Evolutionary conservation across 2,329 filamentous ascomycete genomes (phyloP), one percentile per base, ranked within the genome.

Genomic region (Alternaria ventricosa): DNA sequence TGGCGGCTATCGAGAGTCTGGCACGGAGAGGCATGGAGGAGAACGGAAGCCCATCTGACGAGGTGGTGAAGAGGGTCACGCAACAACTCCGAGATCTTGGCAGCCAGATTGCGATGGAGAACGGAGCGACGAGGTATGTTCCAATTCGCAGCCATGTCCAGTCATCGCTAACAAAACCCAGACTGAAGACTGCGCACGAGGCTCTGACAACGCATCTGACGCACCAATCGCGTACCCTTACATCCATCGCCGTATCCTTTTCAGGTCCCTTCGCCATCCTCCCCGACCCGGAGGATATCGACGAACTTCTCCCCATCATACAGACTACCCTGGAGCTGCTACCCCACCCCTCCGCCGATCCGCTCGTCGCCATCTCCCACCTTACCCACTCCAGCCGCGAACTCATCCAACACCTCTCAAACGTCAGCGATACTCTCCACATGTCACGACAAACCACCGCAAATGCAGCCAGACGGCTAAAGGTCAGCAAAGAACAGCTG

Each of bases 381-480:
- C 83, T 94, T 57, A 86, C 92, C 30, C 75, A 88, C 22, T 87
- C 88, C 15, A 87, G 93, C 15, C 86, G 86, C 15, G 89, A 92
- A 83, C 89, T 92, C 5, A 85, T 95, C 9, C 88, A 93, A 73
- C 92, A 93, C 7, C 87, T 99, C 50, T 93, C 93, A 71, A 91
- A 93, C 69, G 85, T 99, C 5, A 93, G 92, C 7, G 96, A 99
- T 78, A 94, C 93, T 4, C 85, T 99, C 33, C 95, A 98, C 80
- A 97, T 98, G 90, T 94, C 92, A 30, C 90, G 93, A 12, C 95
- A 98, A 80, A 92, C 92, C 1, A 96, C 93, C 0, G 91, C 89
- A 4, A 91, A 91, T 10, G 96, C 95, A 2, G 90, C 91, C 3
- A 86, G 96, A 59, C 88, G 93, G 47, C 83, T 99, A 55, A 90